phyloP scores from a whole-genome alignment of 108 stramenopile genomes.

The Schizochytrium sp. region DNA sequence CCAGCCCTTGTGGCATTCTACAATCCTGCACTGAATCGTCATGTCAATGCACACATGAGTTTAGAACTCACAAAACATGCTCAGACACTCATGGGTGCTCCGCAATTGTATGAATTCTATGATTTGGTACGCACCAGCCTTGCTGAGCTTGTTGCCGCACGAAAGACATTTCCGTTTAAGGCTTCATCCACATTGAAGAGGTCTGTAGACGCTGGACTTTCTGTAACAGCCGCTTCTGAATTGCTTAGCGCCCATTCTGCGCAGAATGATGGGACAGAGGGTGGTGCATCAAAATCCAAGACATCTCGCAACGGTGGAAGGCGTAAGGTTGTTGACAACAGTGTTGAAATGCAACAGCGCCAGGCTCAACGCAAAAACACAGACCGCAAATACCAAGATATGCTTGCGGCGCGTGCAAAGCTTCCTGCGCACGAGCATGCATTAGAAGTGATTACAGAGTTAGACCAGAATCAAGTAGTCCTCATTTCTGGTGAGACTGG shows the following conservation, averaged over 20 bases:
- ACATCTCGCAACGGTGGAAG: neutral
- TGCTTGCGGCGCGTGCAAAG: neutral
- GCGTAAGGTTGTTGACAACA: neutral
- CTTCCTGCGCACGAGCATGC: neutral
- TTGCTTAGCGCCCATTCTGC: neutral
- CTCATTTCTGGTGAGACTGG: constrained; percentile 74
- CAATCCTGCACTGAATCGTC: constrained; percentile 44
- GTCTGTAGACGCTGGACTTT: neutral
- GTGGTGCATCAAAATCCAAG: neutral
- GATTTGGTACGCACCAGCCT: neutral
- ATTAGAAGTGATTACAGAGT: neutral
- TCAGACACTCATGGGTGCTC: neutral
- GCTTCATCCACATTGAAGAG: neutral
- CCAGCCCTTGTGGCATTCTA: constrained; percentile 22
- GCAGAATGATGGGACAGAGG: neutral
- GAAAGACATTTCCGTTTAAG: constrained; percentile 42
- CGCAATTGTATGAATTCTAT: constrained; percentile 35
- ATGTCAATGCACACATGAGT: constrained; percentile 52
- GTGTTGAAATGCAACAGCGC: neutral
- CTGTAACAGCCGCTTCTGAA: neutral
- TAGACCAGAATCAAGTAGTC: constrained; percentile 30
- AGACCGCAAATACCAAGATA: neutral
- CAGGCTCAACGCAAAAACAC: neutral
- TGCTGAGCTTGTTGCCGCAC: neutral
- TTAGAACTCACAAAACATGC: constrained; percentile 23